Percentiles rank a stretch among this genome's conserved stretches.
Evolutionary conservation across 805 yeast species (phyloP).

Genomic region (Myxozyma mucilagina): DNA sequence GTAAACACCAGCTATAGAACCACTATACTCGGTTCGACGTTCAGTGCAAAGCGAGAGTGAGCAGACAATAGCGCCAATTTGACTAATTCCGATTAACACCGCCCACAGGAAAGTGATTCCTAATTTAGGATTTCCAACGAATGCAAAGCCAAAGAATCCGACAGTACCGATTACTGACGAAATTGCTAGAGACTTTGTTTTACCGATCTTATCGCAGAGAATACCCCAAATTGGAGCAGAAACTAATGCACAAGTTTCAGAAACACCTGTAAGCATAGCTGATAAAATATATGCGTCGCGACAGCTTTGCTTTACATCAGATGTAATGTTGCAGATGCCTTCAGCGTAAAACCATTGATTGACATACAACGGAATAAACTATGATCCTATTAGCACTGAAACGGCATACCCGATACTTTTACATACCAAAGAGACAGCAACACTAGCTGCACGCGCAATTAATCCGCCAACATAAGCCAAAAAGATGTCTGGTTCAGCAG

Average conservation of each 20-base stretch:
- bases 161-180: conserved; percentile 48
- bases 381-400: conserved; percentile 13
- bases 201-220: conserved; percentile 51
- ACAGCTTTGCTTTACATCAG: conserved; percentile 46
- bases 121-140: conserved; percentile 42
- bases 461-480: conserved; percentile 63
- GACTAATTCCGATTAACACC: conserved; percentile 57
- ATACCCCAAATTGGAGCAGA: conserved; percentile 66
- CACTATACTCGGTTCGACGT: conserved; percentile 49
- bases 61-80: conserved; percentile 60
- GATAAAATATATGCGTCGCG: conserved; percentile 64
- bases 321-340: conserved; percentile 48
- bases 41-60: conserved; percentile 64
- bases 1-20: conserved; percentile 69
- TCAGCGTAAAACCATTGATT: conserved; percentile 54
- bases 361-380: conserved; percentile 64
- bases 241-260: conserved; percentile 57
- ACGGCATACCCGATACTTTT: neutral
- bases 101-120: conserved; percentile 44
- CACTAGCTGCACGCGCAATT: conserved; percentile 63
- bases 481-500: conserved; percentile 48
- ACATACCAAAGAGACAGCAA: conserved; percentile 37
- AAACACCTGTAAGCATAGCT: conserved; percentile 69
- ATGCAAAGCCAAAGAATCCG: conserved; percentile 46
- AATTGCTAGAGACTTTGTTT: conserved; percentile 43